phyloP scores from a whole-genome alignment of 1,284 basidiomycete species.

The Ceratobasidium sp. region DNA sequence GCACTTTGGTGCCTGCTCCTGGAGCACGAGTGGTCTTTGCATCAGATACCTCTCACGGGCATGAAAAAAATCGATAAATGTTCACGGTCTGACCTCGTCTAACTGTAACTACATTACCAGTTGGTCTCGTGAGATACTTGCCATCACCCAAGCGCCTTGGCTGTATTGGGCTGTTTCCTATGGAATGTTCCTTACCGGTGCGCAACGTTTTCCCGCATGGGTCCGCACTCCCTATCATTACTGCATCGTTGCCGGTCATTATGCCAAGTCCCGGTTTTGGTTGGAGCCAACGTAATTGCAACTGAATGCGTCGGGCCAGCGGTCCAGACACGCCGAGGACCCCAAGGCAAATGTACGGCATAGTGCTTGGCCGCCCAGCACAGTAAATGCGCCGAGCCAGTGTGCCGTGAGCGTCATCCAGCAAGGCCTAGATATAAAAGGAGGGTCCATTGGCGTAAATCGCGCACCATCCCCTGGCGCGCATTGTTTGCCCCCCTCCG shows the following conservation, averaged over 20 bases:
- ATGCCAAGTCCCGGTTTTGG: neutral
- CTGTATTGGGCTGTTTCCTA: neutral
- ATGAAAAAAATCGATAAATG: neutral
- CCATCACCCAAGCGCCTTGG: neutral
- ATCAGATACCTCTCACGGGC: neutral
- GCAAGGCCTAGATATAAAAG: conserved; percentile 24
- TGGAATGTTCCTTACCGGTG: neutral
- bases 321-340: neutral
- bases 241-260: neutral
- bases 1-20: no score
- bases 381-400: conserved; percentile 31
- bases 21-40: no score
- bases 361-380: neutral
- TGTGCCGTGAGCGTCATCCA: conserved; percentile 2
- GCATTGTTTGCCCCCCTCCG: conserved; percentile 26
- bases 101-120: neutral
- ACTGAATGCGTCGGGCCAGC: neutral
- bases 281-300: neutral
- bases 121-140: neutral
- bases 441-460: conserved; percentile 36
- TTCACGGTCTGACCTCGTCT: neutral
- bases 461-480: conserved; percentile 33
- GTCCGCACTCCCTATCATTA: neutral
- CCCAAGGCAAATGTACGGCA: neutral
- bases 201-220: no score